phyloP scores from a whole-genome alignment of 352 stramenopile species.

The Phytopythium litorale region DNA sequence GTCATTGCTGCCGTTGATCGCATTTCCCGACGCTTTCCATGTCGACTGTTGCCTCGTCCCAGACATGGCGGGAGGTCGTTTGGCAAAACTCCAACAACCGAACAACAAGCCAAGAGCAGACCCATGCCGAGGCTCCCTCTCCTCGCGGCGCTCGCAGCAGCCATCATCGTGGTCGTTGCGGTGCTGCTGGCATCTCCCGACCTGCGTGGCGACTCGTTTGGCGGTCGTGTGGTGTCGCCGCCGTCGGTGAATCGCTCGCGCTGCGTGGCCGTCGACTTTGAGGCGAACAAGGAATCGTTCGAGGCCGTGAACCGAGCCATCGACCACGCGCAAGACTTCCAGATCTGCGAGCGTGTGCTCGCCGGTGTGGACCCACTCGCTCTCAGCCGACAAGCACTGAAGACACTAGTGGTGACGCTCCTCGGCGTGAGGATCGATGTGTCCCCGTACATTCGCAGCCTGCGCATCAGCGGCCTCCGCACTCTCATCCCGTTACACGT shows the following conservation, averaged over 20 bases:
- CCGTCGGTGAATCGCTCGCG: neutral
- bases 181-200: neutral
- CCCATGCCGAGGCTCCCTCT: neutral
- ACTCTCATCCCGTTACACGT: constrained; percentile 5
- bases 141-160: neutral
- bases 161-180: neutral
- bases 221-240: neutral
- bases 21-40: too few relatives aligned
- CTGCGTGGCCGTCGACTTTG: constrained; percentile 6
- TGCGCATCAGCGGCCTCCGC: constrained; percentile 1
- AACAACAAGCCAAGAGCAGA: neutral
- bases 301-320: constrained; percentile 5
- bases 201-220: neutral
- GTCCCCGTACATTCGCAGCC: neutral
- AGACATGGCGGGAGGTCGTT: too few relatives aligned
- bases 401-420: neutral
- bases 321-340: constrained; percentile 5
- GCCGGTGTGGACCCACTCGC: constrained; percentile 1
- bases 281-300: neutral
- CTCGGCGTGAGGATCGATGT: neutral
- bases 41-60: too few relatives aligned
- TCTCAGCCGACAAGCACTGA: neutral
- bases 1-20: too few relatives aligned
- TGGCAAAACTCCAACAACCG: neutral
- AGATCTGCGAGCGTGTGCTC: constrained; percentile 7